Evolutionary conservation across 2,329 filamentous ascomycete species (phyloP), one percentile per base, ranked within the genome.

Genomic region (Claviceps lovelessii): DNA sequence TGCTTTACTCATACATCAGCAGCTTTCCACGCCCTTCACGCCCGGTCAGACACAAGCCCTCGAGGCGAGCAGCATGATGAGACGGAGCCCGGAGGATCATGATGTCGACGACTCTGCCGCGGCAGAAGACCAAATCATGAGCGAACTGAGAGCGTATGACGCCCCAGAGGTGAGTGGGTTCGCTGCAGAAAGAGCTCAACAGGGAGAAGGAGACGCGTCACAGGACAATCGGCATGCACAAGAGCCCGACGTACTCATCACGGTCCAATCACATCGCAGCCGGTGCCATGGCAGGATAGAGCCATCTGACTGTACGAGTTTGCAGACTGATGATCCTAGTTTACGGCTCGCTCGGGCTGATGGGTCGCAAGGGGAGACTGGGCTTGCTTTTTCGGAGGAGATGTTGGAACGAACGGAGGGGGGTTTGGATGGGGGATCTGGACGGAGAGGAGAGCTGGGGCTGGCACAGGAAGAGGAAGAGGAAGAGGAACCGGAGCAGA

Each of bases 231-330:
- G 33, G 15, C 28, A 56, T 54, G 51, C 19, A 31, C 57, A 57
- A 46, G 58, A 58, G 52, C 54, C 58, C 6, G 67, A 68, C 15
- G 50, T 61, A n/a, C 53, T 59, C 42, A 64, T 65, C 49, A 62
- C 62, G 10, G 60, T 61, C 41, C 64, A 65, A 51, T 63, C 65
- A 17, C 59, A 67, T 31, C 66, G 67, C 37, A 65, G 65, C 57
- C 62, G 62, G 29, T 60, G 60, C 35, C 64, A 64, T 41, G 58
- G 57, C 48, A 60, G 57, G 54, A 61, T 53, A 17, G 58, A 57
- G 58, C 63, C 63, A 29, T 59, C 56, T 23, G 64, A 62, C 17
- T 56, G 57, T 5, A 55, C 52, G 55, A 59, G 62, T 41, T 58
- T 59, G 37, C 55, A 57, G 28, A 56, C 55, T n/a, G 54, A 55